Evolutionary conservation across 2,329 filamentous ascomycete species (phyloP).

Genomic region (Alternaria tenuissima): DNA sequence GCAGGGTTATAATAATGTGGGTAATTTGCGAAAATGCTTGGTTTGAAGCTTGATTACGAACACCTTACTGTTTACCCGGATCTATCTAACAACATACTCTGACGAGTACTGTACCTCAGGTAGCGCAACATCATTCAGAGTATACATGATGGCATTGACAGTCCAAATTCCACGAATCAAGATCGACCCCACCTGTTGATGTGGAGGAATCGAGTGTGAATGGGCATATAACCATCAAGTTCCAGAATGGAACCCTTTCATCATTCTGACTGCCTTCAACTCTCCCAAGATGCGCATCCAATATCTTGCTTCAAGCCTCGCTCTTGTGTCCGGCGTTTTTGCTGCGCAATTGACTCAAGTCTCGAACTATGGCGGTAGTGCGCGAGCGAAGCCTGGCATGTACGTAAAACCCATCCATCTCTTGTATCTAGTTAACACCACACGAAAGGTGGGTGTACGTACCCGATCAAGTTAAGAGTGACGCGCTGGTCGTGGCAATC

Average conservation of each 20-base stretch:
- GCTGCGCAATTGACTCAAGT: constrained; percentile 41
- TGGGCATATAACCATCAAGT: not conserved
- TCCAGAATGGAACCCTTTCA: too few relatives aligned
- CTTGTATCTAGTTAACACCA: not conserved
- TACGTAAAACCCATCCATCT: constrained; percentile 13
- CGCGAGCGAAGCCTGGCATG: constrained; percentile 40
- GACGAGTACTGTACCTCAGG: not conserved
- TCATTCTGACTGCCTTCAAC: not conserved
- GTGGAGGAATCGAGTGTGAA: not conserved
- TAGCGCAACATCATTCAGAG: not conserved
- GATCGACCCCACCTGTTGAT: not conserved
- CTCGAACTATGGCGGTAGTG: constrained; percentile 36
- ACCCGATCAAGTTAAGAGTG: constrained; percentile 35
- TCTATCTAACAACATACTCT: not conserved
- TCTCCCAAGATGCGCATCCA: constrained; percentile 23
- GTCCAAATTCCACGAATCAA: not conserved
- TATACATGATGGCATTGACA: not conserved
- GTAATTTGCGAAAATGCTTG: constrained; percentile 29
- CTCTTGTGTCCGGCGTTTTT: constrained; percentile 20
- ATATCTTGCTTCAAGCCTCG: constrained; percentile 21
- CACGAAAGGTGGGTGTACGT: constrained; percentile 39
- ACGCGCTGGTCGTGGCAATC: constrained; percentile 42
- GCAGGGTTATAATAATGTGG: constrained; percentile 20
- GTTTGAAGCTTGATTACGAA: constrained; percentile 36
- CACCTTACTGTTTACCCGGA: constrained; percentile 9